A percentile compares a stretch with the other conserved stretches of the same genome.
Conservation (phyloP, 1,139 yeast genomes). For the Komagataea norvegica region DNA sequence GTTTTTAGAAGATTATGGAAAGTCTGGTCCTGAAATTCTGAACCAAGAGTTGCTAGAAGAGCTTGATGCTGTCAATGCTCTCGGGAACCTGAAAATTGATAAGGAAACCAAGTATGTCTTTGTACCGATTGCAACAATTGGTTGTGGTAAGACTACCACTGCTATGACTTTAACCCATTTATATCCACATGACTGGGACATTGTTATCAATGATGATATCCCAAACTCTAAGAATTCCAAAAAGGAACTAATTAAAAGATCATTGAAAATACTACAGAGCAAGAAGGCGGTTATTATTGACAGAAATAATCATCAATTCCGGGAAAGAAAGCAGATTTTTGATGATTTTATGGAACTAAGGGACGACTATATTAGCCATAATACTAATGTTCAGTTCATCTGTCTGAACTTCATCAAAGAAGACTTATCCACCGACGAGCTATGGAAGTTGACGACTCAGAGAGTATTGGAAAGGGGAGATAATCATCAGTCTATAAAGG, state of each 20-base stretch:
- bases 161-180: constrained; percentile 54
- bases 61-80: constrained; percentile 30
- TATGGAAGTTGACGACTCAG: constrained; percentile 50
- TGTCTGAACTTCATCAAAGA: constrained; percentile 66
- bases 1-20: constrained; percentile 48
- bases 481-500: constrained; percentile 82
- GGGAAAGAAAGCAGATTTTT: constrained; percentile 68
- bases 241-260: constrained; percentile 47
- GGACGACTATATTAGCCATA: constrained; percentile 35
- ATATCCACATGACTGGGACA: constrained; percentile 59
- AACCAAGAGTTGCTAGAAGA: constrained; percentile 33
- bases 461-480: constrained; percentile 75
- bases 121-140: constrained; percentile 84
- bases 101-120: constrained; percentile 50
- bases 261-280: constrained; percentile 38
- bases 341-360: constrained; percentile 43
- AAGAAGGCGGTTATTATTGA: constrained; percentile 64
- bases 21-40: constrained; percentile 42
- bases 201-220: constrained; percentile 83
- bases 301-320: constrained; percentile 70
- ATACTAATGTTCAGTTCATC: constrained; percentile 44
- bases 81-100: constrained; percentile 29
- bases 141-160: constrained; percentile 93
- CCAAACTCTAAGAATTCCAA: constrained; percentile 40
- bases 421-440: constrained; percentile 29